Conservation (phyloP, 2,329 filamentous ascomycete genomes). For the Colletotrichum destructivum region DNA sequence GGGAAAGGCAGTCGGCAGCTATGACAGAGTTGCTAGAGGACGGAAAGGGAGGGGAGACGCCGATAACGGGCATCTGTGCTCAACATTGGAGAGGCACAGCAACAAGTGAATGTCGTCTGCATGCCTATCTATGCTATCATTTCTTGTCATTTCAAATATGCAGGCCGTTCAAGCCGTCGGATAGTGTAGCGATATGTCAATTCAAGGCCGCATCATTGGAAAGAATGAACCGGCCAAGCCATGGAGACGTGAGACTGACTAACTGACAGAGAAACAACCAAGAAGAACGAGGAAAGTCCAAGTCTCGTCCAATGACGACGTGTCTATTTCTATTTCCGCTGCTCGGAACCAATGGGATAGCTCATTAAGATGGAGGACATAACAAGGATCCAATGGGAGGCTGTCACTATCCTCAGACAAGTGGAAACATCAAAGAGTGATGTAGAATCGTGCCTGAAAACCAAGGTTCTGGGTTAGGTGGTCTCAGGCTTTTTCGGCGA, state of each 20-base stretch:
- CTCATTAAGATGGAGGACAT: background rate
- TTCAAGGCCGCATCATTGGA: slow-evolving; percentile 14
- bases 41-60: background rate
- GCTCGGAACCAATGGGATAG: slow-evolving; percentile 27
- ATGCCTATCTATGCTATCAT: slow-evolving; percentile 33
- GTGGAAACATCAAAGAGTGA: background rate
- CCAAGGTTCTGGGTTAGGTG: slow-evolving; percentile 29
- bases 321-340: slow-evolving; percentile 27
- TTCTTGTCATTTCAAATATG: background rate
- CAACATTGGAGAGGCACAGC: background rate
- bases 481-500: slow-evolving; percentile 15
- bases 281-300: slow-evolving; percentile 1
- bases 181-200: slow-evolving; percentile 1
- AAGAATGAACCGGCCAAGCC: background rate
- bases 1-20: background rate
- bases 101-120: background rate
- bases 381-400: slow-evolving; percentile 4
- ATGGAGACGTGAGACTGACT: background rate
- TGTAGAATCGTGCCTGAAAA: slow-evolving; percentile 6
- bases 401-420: background rate
- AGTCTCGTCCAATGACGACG: slow-evolving; percentile 35
- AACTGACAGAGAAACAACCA: slow-evolving; percentile 3
- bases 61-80: slow-evolving; percentile 12
- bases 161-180: background rate
- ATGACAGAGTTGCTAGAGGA: background rate